Evolutionary conservation across 2,329 filamentous ascomycete genomes (phyloP), one percentile per base, ranked within the genome.

Genomic region (Zarea fungicola): DNA sequence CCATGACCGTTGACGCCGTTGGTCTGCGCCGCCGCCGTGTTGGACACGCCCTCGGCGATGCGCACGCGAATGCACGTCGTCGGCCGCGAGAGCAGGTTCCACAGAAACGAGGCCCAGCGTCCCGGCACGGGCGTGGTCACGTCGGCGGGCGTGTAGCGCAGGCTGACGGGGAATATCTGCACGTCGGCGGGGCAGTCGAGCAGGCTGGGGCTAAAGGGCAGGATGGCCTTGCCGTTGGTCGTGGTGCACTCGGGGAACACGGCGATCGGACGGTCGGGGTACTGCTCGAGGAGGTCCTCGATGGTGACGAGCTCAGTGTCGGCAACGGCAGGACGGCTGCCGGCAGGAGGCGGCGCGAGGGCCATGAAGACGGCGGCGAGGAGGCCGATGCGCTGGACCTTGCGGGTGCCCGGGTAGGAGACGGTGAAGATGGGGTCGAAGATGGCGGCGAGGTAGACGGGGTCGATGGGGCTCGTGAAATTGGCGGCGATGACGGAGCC

Each of bases 361-460:
- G 89, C 87, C 53, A 84, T 81, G 18, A 84, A 60, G 42, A 95
- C 82, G 42, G 91, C 90, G 58, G 81, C 73, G 36, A 90, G 74
- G 5, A 97, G 81, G 4, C 86, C 85, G 40, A 97, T 81, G 39
- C 77, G 85, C 58, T 85, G 82, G 22, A 99, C 86, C 51, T 83
- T 80, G 40, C 81, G 78, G 3, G 83, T 85, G 52, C 76, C 73
- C 0, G 91, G 89, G 65, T 89, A 96, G 1, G 86, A 89, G 39
- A 87, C 74, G 10, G 90, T 95, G 70, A 99, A 97, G 64, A 99
- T 78, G 3, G 93, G 93, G 64, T 96, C 89, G 73, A 97, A 99
- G 61, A 97, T 89, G 54, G 90, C 56, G 52, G 93, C 89, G 21
- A 99, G 83, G 67, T 97, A 99, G 49, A 99, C 73, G 14, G 90